phyloP scores from a whole-genome alignment of 495 filamentous ascomycete genomes.

The Xylaria cubensis region DNA sequence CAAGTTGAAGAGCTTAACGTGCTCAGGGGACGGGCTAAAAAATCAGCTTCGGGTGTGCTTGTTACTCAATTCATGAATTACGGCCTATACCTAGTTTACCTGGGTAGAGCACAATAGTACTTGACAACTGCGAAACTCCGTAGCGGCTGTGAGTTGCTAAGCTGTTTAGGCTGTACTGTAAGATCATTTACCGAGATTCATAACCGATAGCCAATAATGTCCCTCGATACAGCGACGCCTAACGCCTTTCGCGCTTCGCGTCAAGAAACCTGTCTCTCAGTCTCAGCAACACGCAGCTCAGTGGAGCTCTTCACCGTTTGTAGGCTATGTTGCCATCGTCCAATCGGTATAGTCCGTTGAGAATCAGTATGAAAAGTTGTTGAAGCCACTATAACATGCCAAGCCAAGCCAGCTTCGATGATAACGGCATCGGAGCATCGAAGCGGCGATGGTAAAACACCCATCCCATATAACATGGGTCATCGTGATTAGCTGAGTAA shows the following conservation, averaged over 20 bases:
- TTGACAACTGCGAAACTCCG: neutral
- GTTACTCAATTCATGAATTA: neutral
- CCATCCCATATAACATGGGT: constrained; percentile 1
- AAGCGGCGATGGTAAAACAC: neutral
- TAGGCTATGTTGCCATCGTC: neutral
- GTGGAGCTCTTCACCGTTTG: neutral
- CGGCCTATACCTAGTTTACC: neutral
- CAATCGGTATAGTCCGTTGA: constrained; percentile 20
- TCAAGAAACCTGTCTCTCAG: constrained; percentile 1
- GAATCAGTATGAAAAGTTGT: neutral
- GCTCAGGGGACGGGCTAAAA: neutral
- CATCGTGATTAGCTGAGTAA: neutral
- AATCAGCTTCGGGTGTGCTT: neutral
- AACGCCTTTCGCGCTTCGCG: constrained; percentile 14
- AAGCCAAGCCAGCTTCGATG: neutral
- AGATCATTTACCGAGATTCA: constrained; percentile 16
- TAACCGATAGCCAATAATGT: constrained; percentile 10
- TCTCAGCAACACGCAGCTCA: neutral
- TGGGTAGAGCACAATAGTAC: neutral
- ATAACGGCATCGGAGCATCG: neutral
- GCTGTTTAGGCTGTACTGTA: constrained; percentile 22
- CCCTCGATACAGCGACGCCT: neutral
- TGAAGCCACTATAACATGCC: constrained; percentile 1
- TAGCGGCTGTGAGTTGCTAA: constrained; percentile 4
- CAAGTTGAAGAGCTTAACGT: neutral